phyloP scores from a whole-genome alignment of 768 basidiomycete genomes.

The Pseudohyphozyma bogoriensis region DNA sequence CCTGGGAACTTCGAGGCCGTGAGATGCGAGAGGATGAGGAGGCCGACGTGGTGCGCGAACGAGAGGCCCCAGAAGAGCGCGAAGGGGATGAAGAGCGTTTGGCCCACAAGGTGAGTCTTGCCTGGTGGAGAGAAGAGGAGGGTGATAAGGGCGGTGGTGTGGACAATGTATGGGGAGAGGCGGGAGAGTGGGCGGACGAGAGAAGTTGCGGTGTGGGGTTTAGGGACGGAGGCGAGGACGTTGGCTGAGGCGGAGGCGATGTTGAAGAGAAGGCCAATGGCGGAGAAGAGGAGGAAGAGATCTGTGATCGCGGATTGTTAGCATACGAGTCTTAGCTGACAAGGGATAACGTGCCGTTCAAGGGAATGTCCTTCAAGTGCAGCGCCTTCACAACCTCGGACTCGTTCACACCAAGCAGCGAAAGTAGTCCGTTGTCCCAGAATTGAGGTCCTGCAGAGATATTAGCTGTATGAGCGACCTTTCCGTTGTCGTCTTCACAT shows the following conservation, averaged over 20 bases:
- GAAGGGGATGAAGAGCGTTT: conserved; percentile 75
- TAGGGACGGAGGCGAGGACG: conserved; percentile 39
- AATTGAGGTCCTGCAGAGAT: conserved; percentile 56
- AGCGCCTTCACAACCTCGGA: conserved; percentile 31
- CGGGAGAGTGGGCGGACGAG: conserved; percentile 53
- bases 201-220: conserved; percentile 21
- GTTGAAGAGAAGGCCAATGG: conserved; percentile 62
- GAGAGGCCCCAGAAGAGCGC: conserved; percentile 73
- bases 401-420: conserved; percentile 45
- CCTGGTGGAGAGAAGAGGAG: conserved; percentile 48
- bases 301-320: conserved; percentile 40
- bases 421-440: conserved; percentile 65
- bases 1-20: conserved; percentile 68
- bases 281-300: conserved; percentile 73
- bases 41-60: conserved; percentile 59
- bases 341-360: conserved; percentile 48
- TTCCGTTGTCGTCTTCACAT: conserved; percentile 1
- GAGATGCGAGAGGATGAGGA: conserved; percentile 87
- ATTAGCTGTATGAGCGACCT: too few species aligned
- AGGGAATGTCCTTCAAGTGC: conserved; percentile 53
- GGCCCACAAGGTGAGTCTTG: too few species aligned
- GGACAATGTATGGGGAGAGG: conserved; percentile 67
- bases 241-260: conserved; percentile 46
- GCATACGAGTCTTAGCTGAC: not conserved
- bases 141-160: conserved; percentile 58